A percentile compares a stretch with the other conserved stretches of the same genome.
Evolutionary conservation across 2,329 filamentous ascomycete species (phyloP).

Genomic region (Hypoxylon sp.): DNA sequence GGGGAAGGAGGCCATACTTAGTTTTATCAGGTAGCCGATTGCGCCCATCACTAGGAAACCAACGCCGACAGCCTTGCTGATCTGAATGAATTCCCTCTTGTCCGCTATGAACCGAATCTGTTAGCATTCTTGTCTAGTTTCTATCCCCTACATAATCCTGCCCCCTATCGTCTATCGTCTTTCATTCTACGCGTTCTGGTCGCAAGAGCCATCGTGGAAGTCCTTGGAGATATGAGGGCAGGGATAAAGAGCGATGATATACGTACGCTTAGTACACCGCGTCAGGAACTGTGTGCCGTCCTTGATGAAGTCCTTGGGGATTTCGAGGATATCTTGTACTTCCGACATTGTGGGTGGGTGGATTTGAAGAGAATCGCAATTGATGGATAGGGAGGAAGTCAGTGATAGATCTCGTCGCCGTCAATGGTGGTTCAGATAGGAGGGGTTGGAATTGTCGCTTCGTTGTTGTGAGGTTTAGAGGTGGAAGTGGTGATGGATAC

Average conservation of each 20-base stretch:
- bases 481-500: constrained; percentile 28
- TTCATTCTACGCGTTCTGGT: constrained; percentile 11
- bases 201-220: constrained; percentile 5
- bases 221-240: neutral
- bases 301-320: constrained; percentile 75
- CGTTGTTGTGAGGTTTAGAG: constrained; percentile 10
- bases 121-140: constrained; percentile 34
- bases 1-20: constrained; percentile 65
- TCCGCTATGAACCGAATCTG: constrained; percentile 57
- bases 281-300: constrained; percentile 75
- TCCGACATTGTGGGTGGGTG: constrained; percentile 70
- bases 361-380: constrained; percentile 19
- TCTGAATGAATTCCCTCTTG: constrained; percentile 64
- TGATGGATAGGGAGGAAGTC: constrained; percentile 3
- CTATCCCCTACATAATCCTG: neutral
- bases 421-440: constrained; percentile 6
- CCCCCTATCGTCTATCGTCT: neutral
- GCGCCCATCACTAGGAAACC: constrained; percentile 80
- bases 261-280: constrained; percentile 74
- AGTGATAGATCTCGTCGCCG: constrained; percentile 16
- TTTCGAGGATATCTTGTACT: constrained; percentile 78
- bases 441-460: constrained; percentile 15
- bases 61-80: constrained; percentile 72
- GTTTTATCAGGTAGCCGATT: constrained; percentile 79
- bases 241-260: constrained; percentile 12